Conservation (phyloP, 306 rosid genomes). For the Erythrophleum fordii region DNA sequence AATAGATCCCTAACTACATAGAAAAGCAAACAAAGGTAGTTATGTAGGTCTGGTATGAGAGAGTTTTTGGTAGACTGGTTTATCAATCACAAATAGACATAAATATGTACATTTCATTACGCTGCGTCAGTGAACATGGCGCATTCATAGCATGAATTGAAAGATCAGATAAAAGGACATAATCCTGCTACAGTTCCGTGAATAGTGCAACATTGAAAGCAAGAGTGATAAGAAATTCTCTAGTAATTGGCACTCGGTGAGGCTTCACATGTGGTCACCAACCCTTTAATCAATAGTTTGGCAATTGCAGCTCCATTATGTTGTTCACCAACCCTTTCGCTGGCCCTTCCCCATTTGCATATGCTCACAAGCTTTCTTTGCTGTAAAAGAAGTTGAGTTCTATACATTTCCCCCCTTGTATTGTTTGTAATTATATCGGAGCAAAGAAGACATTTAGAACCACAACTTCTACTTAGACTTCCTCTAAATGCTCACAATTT, state of each 20-base stretch:
- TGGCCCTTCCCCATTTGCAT: background rate
- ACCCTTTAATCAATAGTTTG: constrained; percentile 9
- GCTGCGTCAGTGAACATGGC: constrained; percentile 4
- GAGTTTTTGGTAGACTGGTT: too few relatives aligned
- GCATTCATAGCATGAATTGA: constrained; percentile 29
- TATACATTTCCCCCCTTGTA: constrained; percentile 20
- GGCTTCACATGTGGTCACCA: constrained; percentile 38
- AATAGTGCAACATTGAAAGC: constrained; percentile 35
- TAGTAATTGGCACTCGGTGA: constrained; percentile 19
- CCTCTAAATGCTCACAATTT: background rate
- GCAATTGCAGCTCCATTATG: constrained; percentile 38
- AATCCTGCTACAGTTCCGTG: background rate
- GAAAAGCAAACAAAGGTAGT: background rate
- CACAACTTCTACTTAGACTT: constrained; percentile 17
- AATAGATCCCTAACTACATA: constrained; percentile 11
- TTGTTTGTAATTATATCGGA: background rate
- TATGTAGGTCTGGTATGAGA: constrained; percentile 6
- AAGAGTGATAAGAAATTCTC: constrained; percentile 32
- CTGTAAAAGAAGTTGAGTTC: constrained; percentile 15
- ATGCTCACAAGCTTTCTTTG: background rate
- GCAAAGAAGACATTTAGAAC: constrained; percentile 21
- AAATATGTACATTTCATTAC: background rate
- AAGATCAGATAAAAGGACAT: background rate
- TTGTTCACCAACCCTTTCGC: constrained; percentile 30
- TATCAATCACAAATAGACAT: background rate